These are phyloP conservation scores for Nemania sp. DNA, from an alignment of 2,329 filamentous ascomycete species.

Conservation along the genomic window DNA sequence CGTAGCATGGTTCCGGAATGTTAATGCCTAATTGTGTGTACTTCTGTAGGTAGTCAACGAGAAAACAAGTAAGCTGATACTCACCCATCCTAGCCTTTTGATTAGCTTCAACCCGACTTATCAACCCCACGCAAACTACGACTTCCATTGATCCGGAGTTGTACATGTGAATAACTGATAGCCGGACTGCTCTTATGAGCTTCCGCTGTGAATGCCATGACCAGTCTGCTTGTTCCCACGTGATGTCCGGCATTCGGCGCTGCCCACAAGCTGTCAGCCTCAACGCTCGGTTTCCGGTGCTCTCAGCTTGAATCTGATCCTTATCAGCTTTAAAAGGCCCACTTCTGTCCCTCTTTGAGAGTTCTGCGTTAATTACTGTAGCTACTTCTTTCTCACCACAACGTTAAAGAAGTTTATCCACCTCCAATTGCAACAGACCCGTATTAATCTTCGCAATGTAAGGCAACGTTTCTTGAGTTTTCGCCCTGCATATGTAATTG, in stretches of 20 bases:
- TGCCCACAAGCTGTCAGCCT: slow-evolving; percentile 3
- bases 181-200: slow-evolving; percentile 14
- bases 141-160: too few relatives aligned
- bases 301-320: background rate
- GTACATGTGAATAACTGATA: background rate
- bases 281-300: background rate
- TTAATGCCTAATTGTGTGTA: too few relatives aligned
- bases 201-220: slow-evolving; percentile 5
- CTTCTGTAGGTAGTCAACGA: too few relatives aligned
- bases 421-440: too few relatives aligned
- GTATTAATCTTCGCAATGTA: background rate
- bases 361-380: too few relatives aligned
- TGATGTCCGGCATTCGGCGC: slow-evolving; percentile 16
- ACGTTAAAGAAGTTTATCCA: too few relatives aligned
- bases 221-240: background rate
- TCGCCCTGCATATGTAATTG: background rate
- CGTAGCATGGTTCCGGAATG: too few relatives aligned
- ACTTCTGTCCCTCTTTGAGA: background rate
- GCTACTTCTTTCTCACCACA: too few relatives aligned
- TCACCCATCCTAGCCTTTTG: too few relatives aligned
- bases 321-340: background rate
- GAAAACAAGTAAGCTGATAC: too few relatives aligned
- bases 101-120: too few relatives aligned
- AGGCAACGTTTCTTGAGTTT: background rate
- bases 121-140: too few relatives aligned